phyloP scores from a whole-genome alignment of 169 alveolate species.

The Plasmodium adleri region DNA sequence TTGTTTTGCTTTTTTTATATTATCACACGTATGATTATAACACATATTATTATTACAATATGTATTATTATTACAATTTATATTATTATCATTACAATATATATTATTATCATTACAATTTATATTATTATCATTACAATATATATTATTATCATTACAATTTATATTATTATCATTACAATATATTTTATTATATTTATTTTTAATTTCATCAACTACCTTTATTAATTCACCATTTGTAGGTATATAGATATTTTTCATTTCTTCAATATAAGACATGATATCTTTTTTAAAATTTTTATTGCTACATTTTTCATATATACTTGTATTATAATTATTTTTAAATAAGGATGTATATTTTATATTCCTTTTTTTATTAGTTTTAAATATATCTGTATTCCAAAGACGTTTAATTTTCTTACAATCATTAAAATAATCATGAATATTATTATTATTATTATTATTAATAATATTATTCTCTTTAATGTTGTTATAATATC shows the following conservation, averaged over 20 bases:
- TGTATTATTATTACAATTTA: not conserved
- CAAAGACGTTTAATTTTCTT: not conserved
- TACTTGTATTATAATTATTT: not conserved
- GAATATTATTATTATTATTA: too few relatives aligned
- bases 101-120: not conserved
- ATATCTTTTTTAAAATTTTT: not conserved
- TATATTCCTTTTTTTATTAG: not conserved
- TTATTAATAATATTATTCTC: too few relatives aligned
- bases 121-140: not conserved
- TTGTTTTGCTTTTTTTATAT: not conserved
- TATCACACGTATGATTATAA: not conserved
- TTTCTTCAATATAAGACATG: conserved; percentile 1
- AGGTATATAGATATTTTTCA: conserved; percentile 2
- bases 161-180: not conserved
- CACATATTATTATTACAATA: not conserved
- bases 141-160: conserved; percentile 1
- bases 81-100: not conserved
- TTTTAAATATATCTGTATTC: not conserved
- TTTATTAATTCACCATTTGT: not conserved
- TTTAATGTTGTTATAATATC: too few relatives aligned
- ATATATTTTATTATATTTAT: not conserved
- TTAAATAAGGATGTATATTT: not conserved
- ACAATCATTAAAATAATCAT: not conserved
- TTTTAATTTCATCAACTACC: not conserved
- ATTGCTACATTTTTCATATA: not conserved